These are phyloP conservation scores for Talaromyces pinophilus DNA, from an alignment of 2,329 filamentous ascomycete species.

Conservation along the genomic window DNA sequence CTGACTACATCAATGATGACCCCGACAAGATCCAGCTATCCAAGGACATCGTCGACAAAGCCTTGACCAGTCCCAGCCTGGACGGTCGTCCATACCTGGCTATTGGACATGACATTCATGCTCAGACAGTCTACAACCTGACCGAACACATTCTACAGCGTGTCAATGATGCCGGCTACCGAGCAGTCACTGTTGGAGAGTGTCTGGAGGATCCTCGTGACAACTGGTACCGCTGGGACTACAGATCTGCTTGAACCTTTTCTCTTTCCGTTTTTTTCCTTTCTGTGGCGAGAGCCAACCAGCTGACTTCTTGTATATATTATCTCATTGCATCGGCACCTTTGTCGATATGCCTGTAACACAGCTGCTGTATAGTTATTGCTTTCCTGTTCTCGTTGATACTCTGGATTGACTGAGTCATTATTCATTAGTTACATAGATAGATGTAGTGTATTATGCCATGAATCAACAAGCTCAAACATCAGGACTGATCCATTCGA, in stretches of 20 bases:
- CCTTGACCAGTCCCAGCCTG: constrained; percentile 30
- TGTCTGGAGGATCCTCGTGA: constrained; percentile 43
- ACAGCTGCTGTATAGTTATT: constrained; percentile 2
- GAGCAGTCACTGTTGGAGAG: constrained; percentile 47
- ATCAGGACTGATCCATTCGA: not conserved
- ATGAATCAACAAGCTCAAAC: not conserved
- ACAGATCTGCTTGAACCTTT: constrained; percentile 20
- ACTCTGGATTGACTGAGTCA: not conserved
- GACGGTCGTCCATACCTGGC: constrained; percentile 41
- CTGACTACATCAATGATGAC: constrained; percentile 47
- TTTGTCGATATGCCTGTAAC: not conserved
- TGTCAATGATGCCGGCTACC: constrained; percentile 35
- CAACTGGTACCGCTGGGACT: constrained; percentile 47
- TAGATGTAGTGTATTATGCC: not conserved
- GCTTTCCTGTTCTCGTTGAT: not conserved
- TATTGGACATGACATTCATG: constrained; percentile 47
- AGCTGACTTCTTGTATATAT: constrained; percentile 5
- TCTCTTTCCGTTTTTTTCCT: not conserved
- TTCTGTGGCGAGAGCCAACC: not conserved
- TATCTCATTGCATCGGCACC: not conserved
- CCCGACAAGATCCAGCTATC: constrained; percentile 41
- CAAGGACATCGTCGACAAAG: constrained; percentile 44
- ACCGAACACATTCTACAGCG: constrained; percentile 44
- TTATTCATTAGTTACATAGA: not conserved
- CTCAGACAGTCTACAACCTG: constrained; percentile 47